Conservation (phyloP, 2,329 filamentous ascomycete genomes). For the Chaetomiaceae sp. region DNA sequence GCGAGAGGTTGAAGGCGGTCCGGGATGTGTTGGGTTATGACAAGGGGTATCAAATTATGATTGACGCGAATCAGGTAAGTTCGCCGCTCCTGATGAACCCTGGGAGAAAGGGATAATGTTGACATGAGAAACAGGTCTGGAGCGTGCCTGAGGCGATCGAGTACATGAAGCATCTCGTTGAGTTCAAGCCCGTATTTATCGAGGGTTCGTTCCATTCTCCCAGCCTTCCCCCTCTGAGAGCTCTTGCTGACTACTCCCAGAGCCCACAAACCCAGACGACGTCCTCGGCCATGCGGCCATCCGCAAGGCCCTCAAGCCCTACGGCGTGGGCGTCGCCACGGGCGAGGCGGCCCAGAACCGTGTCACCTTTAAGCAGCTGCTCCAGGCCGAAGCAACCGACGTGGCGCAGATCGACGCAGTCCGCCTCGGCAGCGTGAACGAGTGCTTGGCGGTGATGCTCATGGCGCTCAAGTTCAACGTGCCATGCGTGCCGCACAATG, state of each 20-base stretch:
- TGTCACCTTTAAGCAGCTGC: slow-evolving; percentile 9
- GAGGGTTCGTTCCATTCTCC: neutral
- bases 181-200: slow-evolving; percentile 7
- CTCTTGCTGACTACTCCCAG: neutral
- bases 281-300: slow-evolving; percentile 10
- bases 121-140: slow-evolving; percentile 4
- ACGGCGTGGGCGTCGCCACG: slow-evolving; percentile 6
- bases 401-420: slow-evolving; percentile 10
- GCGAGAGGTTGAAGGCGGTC: slow-evolving; percentile 1
- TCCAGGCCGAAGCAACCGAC: slow-evolving; percentile 8
- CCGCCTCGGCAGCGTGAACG: slow-evolving; percentile 9
- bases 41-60: slow-evolving; percentile 9
- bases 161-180: slow-evolving; percentile 9
- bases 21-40: slow-evolving; percentile 7
- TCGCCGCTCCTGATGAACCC: neutral
- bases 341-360: slow-evolving; percentile 9
- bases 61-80: slow-evolving; percentile 10
- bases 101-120: neutral
- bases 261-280: slow-evolving; percentile 9
- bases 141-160: slow-evolving; percentile 9
- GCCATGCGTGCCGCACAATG: slow-evolving; percentile 8
- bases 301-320: slow-evolving; percentile 7
- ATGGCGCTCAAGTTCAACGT: slow-evolving; percentile 10
- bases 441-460: slow-evolving; percentile 7
- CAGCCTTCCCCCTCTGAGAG: neutral